A percentile compares a stretch with the other conserved stretches of the same genome.
Evolutionary conservation across 768 basidiomycete species (phyloP).

Genomic region (Lentinula boryana): DNA sequence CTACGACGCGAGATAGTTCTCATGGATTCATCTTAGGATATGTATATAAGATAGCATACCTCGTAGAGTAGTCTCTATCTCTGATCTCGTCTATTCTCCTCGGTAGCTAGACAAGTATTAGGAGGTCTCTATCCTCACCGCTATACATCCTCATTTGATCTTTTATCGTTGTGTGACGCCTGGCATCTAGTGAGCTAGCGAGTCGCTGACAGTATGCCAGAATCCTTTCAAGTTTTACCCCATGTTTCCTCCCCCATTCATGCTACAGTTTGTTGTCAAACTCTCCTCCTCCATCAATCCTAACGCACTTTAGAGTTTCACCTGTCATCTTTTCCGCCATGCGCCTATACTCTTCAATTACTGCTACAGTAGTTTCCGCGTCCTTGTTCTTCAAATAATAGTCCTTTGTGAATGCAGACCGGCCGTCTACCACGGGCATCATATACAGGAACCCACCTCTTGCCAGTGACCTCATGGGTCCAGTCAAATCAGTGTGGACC

Average conservation of each 20-base stretch:
- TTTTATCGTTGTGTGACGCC: too few species aligned
- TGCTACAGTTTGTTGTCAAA: constrained; percentile 9
- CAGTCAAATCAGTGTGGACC: not conserved
- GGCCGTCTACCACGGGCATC: not conserved
- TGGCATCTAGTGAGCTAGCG: too few species aligned
- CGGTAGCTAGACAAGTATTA: too few species aligned
- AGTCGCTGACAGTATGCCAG: too few species aligned
- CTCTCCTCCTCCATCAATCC: constrained; percentile 21
- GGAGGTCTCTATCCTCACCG: too few species aligned
- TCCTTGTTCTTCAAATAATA: constrained; percentile 1
- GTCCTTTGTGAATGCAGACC: not conserved
- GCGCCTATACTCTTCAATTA: constrained; percentile 2
- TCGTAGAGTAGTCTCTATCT: too few species aligned
- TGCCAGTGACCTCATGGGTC: not conserved
- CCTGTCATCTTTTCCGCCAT: not conserved
- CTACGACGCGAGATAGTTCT: too few species aligned
- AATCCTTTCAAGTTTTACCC: constrained; percentile 15
- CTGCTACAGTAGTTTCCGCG: not conserved
- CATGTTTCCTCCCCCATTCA: constrained; percentile 8
- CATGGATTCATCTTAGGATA: too few species aligned
- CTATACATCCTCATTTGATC: too few species aligned
- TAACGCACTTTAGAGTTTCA: not conserved
- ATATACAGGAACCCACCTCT: not conserved
- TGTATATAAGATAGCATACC: too few species aligned
- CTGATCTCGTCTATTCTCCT: too few species aligned